Percentiles rank a stretch among this genome's conserved stretches.
Conservation (phyloP, 2,329 filamentous ascomycete genomes). For the Fusarium sp. region DNA sequence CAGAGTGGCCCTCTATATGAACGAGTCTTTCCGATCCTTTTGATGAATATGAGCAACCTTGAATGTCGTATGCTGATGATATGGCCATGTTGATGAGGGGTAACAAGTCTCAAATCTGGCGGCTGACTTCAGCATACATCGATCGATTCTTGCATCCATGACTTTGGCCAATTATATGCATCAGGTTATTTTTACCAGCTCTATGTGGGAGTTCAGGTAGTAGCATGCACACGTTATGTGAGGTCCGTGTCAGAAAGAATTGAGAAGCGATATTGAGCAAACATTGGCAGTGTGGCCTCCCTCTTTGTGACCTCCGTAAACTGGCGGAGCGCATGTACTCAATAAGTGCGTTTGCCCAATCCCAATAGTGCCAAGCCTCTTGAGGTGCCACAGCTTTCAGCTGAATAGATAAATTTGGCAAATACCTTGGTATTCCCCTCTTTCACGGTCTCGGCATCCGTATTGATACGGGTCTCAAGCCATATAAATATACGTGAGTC, state of each 20-base stretch:
- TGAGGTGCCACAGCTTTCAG: background rate
- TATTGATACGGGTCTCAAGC: background rate
- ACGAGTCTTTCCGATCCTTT: background rate
- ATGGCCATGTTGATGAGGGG: background rate
- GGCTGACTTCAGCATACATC: background rate
- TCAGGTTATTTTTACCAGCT: background rate
- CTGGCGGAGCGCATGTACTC: background rate
- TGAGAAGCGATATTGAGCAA: background rate
- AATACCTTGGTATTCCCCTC: accelerated
- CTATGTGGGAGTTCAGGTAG: background rate
- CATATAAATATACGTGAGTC: background rate
- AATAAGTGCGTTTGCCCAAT: background rate
- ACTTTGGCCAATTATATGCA: background rate
- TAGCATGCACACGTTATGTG: no score
- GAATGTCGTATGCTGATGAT: background rate
- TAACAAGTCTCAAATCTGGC: background rate
- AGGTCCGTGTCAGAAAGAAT: background rate
- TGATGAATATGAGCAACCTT: background rate
- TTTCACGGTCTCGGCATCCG: background rate
- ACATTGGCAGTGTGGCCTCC: no score
- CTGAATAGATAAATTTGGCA: background rate
- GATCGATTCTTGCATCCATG: background rate
- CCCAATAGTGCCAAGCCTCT: background rate
- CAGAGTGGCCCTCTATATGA: background rate
- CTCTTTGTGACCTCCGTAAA: background rate